These are phyloP conservation scores for Malassezia psittaci DNA, from an alignment of 1,284 basidiomycete genomes.

Conservation along the genomic window DNA sequence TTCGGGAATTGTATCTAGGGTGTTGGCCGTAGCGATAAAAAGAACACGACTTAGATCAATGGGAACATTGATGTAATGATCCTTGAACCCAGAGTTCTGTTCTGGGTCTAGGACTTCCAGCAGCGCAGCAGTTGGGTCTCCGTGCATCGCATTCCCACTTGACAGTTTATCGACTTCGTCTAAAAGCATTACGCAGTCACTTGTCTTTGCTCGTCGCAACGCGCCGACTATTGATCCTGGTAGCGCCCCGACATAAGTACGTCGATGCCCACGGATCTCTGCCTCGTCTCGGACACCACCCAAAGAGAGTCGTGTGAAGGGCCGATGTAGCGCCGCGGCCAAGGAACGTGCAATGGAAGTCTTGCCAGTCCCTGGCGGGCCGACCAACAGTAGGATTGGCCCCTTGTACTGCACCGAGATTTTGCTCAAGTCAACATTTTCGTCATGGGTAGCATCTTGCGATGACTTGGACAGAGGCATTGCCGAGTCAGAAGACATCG, in stretches of 20 bases:
- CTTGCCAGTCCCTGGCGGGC: conserved; percentile 45
- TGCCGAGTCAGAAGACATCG: no score
- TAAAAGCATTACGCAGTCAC: conserved; percentile 50
- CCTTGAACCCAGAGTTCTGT: conserved; percentile 49
- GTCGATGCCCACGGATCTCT: conserved; percentile 49
- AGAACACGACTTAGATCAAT: conserved; percentile 47
- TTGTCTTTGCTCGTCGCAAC: conserved; percentile 47
- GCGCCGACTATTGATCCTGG: conserved; percentile 59
- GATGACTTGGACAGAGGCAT: neutral
- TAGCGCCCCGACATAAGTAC: conserved; percentile 48
- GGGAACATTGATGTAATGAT: conserved; percentile 49
- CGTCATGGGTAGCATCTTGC: neutral
- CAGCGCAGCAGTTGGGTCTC: conserved; percentile 50
- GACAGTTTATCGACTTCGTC: conserved; percentile 51
- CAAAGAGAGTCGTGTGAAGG: conserved; percentile 45
- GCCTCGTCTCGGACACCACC: conserved; percentile 51
- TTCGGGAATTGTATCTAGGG: conserved; percentile 49
- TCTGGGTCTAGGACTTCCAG: conserved; percentile 50
- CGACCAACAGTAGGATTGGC: conserved; percentile 65
- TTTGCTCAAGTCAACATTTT: conserved; percentile 3
- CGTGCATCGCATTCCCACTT: conserved; percentile 46
- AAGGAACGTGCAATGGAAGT: conserved; percentile 46
- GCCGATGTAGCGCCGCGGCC: conserved; percentile 65
- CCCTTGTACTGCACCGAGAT: conserved; percentile 52
- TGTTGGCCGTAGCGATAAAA: conserved; percentile 51